Evolutionary conservation across 2,329 filamentous ascomycete genomes (phyloP).

Genomic region (Colletotrichum viniferum): DNA sequence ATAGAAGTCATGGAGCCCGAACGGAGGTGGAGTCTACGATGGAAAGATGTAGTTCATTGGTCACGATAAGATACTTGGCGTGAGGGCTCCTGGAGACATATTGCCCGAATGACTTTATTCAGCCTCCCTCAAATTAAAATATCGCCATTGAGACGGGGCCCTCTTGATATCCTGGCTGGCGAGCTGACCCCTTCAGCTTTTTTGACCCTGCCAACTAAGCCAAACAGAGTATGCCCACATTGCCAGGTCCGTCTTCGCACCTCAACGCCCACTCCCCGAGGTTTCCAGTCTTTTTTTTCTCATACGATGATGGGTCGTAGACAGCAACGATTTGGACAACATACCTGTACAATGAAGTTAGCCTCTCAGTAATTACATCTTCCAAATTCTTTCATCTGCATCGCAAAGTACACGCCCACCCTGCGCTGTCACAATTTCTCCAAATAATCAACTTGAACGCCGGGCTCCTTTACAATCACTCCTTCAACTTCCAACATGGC

Average conservation of each 20-base stretch:
- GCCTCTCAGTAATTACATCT: not conserved
- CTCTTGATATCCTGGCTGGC: not conserved
- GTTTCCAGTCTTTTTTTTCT: not conserved
- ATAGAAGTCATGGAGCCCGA: not conserved
- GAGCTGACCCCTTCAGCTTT: not conserved
- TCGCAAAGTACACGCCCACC: not conserved
- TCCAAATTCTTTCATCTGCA: not conserved
- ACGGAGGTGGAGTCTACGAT: not conserved
- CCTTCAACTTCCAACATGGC: not conserved
- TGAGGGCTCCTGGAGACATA: not conserved
- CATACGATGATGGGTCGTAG: not conserved
- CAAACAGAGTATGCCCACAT: not conserved
- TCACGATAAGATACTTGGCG: not conserved
- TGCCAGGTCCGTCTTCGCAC: not conserved
- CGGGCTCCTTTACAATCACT: not conserved
- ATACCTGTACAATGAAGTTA: not conserved
- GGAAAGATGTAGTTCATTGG: not conserved
- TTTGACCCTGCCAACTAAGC: not conserved
- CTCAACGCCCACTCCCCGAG: not conserved
- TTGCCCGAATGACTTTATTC: not conserved
- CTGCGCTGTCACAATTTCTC: not conserved
- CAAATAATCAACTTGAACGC: not conserved
- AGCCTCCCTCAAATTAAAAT: not conserved
- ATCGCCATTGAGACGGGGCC: not conserved
- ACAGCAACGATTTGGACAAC: not conserved